These are phyloP conservation scores for Blastomyces percursus DNA, from an alignment of 2,329 filamentous ascomycete genomes.

Conservation along the genomic window DNA sequence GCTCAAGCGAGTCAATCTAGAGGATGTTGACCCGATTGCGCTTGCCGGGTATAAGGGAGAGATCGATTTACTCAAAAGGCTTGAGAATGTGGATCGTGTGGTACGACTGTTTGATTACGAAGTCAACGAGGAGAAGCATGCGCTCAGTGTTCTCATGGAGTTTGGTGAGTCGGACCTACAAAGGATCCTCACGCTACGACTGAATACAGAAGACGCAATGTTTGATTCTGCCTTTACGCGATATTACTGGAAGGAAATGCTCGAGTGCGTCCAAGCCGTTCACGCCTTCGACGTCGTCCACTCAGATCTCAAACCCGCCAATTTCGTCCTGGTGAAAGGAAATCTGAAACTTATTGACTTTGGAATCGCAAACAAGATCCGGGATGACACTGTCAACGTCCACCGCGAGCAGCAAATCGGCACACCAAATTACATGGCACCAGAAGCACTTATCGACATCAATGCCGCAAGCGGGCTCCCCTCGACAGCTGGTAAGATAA, in stretches of 20 bases:
- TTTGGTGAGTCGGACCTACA: slow-evolving; percentile 91
- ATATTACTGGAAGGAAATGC: slow-evolving; percentile 99
- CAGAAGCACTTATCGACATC: slow-evolving; percentile 81
- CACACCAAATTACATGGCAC: slow-evolving; percentile 98
- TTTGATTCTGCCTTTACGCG: slow-evolving; percentile 86
- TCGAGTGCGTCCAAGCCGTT: slow-evolving; percentile 83
- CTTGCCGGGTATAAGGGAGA: slow-evolving; percentile 87
- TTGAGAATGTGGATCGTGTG: slow-evolving; percentile 77
- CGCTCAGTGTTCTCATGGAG: slow-evolving; percentile 89
- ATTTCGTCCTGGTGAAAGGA: slow-evolving; percentile 87
- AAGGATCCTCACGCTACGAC: slow-evolving; percentile 63
- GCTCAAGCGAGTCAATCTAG: slow-evolving; percentile 81
- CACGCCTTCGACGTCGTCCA: slow-evolving; percentile 89
- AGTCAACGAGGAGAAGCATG: slow-evolving; percentile 82
- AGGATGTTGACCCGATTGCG: slow-evolving; percentile 74
- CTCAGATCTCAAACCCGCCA: slow-evolving; percentile 92
- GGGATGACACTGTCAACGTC: slow-evolving; percentile 94
- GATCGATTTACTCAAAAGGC: slow-evolving; percentile 75
- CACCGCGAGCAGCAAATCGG: slow-evolving; percentile 92
- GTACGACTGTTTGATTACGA: slow-evolving; percentile 88
- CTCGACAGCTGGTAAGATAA: slow-evolving; percentile 53
- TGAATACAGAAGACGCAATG: slow-evolving; percentile 59
- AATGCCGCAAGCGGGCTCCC: slow-evolving; percentile 51
- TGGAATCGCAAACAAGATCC: slow-evolving; percentile 94
- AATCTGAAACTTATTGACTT: slow-evolving; percentile 95